Conservation (phyloP, 2,329 filamentous ascomycete species). For the Fusarium scirpi region DNA sequence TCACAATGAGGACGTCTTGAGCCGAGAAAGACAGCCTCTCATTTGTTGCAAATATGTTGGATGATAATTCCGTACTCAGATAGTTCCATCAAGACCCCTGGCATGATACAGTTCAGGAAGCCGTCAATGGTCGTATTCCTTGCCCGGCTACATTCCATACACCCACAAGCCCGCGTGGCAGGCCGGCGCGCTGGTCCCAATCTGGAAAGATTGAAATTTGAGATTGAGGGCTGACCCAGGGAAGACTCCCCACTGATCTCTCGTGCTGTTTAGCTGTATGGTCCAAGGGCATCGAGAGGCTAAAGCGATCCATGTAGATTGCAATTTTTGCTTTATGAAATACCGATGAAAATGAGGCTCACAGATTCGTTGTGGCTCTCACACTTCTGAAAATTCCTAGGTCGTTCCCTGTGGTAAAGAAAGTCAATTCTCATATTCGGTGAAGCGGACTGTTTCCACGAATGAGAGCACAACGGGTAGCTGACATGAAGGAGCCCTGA, state of each 20-base stretch:
- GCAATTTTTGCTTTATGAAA: conserved; percentile 16
- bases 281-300: conserved; percentile 1
- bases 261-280: conserved; percentile 4
- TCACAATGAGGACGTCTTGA: background rate
- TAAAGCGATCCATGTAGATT: conserved; percentile 16
- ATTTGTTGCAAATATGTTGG: background rate
- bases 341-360: conserved; percentile 26
- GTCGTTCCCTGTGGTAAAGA: conserved; percentile 6
- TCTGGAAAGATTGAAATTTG: conserved; percentile 37
- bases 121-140: conserved; percentile 4
- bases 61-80: background rate
- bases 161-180: conserved; percentile 38
- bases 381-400: conserved; percentile 4
- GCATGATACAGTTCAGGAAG: background rate
- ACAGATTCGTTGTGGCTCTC: conserved; percentile 4
- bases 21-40: background rate
- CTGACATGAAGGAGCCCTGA: conserved; percentile 10
- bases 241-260: conserved; percentile 25
- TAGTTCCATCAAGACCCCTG: conserved; percentile 3
- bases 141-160: conserved; percentile 34
- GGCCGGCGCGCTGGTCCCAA: conserved; percentile 38
- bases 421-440: conserved; percentile 23
- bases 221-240: conserved; percentile 42
- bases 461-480: conserved; percentile 22
- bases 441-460: conserved; percentile 31